These are phyloP conservation scores for Diplocarpon mali DNA, from an alignment of 2,329 filamentous ascomycete species.

Conservation along the genomic window DNA sequence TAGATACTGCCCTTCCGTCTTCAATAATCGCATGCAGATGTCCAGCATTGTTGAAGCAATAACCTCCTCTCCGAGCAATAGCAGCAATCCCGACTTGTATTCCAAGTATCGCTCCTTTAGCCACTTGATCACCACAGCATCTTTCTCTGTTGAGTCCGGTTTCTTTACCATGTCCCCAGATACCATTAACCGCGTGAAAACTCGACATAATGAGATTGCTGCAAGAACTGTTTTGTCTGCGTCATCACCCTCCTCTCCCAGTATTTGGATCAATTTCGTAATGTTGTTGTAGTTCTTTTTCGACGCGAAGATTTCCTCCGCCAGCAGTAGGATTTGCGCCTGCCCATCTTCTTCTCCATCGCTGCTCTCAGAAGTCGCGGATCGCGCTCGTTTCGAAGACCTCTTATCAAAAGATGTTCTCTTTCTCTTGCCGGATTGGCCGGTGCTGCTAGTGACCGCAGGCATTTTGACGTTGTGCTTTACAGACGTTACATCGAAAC, in stretches of 20 bases:
- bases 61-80: slow-evolving; percentile 49
- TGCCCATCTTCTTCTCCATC: slow-evolving; percentile 40
- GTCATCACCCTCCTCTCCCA: slow-evolving; percentile 38
- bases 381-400: slow-evolving; percentile 34
- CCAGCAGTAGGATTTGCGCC: slow-evolving; percentile 60
- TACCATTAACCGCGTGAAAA: slow-evolving; percentile 73
- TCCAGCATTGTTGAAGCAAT: slow-evolving; percentile 63
- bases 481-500: too few species aligned
- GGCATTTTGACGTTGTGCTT: slow-evolving; percentile 20
- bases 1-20: slow-evolving; percentile 60
- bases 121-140: slow-evolving; percentile 66
- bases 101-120: slow-evolving; percentile 63
- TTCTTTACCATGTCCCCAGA: slow-evolving; percentile 58
- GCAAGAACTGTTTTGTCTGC: slow-evolving; percentile 53
- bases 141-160: slow-evolving; percentile 58
- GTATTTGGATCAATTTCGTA: slow-evolving; percentile 53
- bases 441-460: slow-evolving; percentile 9
- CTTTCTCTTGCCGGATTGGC: slow-evolving; percentile 33
- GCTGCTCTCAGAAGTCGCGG: slow-evolving; percentile 26
- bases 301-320: slow-evolving; percentile 73
- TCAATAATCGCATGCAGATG: slow-evolving; percentile 72
- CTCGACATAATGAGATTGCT: slow-evolving; percentile 70
- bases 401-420: slow-evolving; percentile 37
- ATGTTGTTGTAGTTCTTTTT: slow-evolving; percentile 92
- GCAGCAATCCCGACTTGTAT: slow-evolving; percentile 53